Base-by-base conservation (phyloP, 1,139 yeast species). In the Lodderomyces orthopsilosis region DNA sequence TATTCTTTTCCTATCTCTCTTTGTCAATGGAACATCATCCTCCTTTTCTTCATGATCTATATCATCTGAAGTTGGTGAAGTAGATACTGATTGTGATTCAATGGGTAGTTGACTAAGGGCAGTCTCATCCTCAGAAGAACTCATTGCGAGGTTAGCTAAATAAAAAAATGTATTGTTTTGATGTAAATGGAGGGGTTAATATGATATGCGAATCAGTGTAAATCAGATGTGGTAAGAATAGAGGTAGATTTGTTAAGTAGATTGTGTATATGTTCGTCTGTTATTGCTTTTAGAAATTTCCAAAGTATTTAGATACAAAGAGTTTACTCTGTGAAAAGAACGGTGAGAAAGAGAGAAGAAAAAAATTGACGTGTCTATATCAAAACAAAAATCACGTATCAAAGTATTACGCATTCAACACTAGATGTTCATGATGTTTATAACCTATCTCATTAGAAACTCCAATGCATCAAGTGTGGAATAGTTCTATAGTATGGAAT, bases 41-140 rank as follows among this genome's bases (percentile, higher is more conserved):
- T 46, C 49, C 17, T 30, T 21, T 41, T 44, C 38, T 2, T 37
- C 34, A n/a, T 26, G 23, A 13, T 47, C 48, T 10, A 44, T 47
- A 13, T 44, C 36, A 22, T 44, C 49, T 12, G 42, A 37, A 3
- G 32, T 33, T 12, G 33, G 22, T 8, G 37, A 19, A 22, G 37
- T 38, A 37, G 38, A 40, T 34, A 21, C 41, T 37, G 28, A 14
- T 35, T 30, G 34, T 17, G 34, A 30, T 15, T 30, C 34, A 30
- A 22, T 35, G 6, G 40, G 41, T 34, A 23, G 37, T 41, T 48
- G 45, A 19, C 30, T 28, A 30, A 41, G 43, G 23, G 48, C 44
- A 9, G 40, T 22, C 37, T 40, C 49, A 18, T 52, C 55, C 2
- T 55, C 57, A 35, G 38, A 21, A 17, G 26, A 15, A 23, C 34